phyloP scores from a whole-genome alignment of 805 yeast species.

The Candida namnaoensis region DNA sequence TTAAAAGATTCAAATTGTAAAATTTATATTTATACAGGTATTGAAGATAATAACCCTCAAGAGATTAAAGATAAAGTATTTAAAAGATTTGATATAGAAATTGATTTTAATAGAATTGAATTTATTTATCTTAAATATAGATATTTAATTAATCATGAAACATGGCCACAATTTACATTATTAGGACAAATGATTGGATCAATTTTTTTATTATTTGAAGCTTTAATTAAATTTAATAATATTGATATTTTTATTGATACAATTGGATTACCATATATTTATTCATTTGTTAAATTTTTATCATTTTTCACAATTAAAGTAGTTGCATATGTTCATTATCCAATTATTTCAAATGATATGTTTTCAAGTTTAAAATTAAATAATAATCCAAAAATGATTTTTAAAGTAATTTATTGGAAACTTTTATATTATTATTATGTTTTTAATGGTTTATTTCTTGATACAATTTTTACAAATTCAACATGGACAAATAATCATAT shows the following conservation, averaged over 20 bases:
- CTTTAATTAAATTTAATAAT: constrained; percentile 44
- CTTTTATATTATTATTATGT: constrained; percentile 54
- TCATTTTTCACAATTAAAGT: constrained; percentile 56
- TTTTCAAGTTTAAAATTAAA: constrained; percentile 41
- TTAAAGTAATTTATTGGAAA: constrained; percentile 65
- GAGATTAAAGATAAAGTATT: constrained; percentile 43
- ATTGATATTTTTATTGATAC: constrained; percentile 96
- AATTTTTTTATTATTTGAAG: constrained; percentile 56
- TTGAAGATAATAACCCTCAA: constrained; percentile 32
- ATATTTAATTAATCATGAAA: constrained; percentile 53
- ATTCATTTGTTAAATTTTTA: constrained; percentile 50
- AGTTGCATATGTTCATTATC: constrained; percentile 88
- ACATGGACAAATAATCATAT: constrained; percentile 89
- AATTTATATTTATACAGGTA: constrained; percentile 51
- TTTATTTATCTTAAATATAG: constrained; percentile 52
- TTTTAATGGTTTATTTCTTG: constrained; percentile 57
- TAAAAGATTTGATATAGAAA: constrained; percentile 45
- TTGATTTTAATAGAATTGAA: constrained; percentile 45
- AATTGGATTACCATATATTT: constrained; percentile 86
- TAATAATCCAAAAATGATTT: constrained; percentile 15
- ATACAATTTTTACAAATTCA: constrained; percentile 68
- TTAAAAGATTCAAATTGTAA: constrained; percentile 37
- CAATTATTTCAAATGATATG: constrained; percentile 88
- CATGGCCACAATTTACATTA: constrained; percentile 77
- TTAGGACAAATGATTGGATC: constrained; percentile 87